Evolutionary conservation across 306 rosid species (phyloP), one percentile per base, ranked within the genome.

Genomic region (Quercus aquifolioides): DNA sequence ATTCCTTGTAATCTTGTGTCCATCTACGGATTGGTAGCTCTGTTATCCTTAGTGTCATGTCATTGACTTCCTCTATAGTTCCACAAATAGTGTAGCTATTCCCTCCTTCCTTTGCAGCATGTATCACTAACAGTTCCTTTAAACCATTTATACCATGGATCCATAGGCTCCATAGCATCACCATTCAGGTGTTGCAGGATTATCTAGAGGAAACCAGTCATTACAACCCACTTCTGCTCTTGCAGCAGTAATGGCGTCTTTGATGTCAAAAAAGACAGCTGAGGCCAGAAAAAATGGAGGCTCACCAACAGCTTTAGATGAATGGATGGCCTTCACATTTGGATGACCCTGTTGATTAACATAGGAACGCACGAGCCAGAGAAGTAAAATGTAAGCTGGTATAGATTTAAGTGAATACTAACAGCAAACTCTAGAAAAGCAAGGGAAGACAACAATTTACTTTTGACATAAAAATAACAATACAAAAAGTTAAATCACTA

Each of bases 201-300:
- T 95, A 76, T 95, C 99, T 10, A 95, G 99, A 78, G 95, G 90
- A 89, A 95, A 95, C 97, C 97, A 95, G 23, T 89, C 92, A n/a
- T 72, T 13, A 55, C 43, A 49, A 30, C 92, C 97, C 41, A 52
- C 86, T 76, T 92, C 99, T 54, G 80, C 85, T 83, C 98, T 90
- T 18, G 97, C 97, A 28, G 94, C 95, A 56, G 25, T 84, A 68
- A 95, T 85, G 69, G 99, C 94, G 64, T 95, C 98, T 79, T 90
- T 95, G 86, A 92, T 91, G 56, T 96, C 98, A 17, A 95, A 95
- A 64, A 95, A 80, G 77, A 82, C 97, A 0, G 91, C 83, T 3
- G 98, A 89, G 73, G 99, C 97, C 77, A 95, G 83, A 84, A 95
- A 95, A 90, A 95, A 95, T 25, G 99, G 99, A 52, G 99, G 97